Evolutionary conservation across 2,329 filamentous ascomycete genomes (phyloP).

Genomic region (Claviceps cyperi): DNA sequence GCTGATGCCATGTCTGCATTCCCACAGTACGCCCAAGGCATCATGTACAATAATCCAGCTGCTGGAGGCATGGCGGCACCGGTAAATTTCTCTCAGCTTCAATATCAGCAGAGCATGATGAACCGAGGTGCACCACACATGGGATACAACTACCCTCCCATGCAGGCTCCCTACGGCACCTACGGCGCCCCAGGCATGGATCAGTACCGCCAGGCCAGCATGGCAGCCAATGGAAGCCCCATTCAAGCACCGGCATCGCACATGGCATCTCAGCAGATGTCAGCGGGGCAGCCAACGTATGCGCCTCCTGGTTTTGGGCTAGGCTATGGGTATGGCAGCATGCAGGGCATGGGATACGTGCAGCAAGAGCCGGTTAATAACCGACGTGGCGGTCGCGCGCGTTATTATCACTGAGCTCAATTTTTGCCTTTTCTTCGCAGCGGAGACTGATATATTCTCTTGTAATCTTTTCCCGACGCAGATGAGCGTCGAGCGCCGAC

Average conservation of each 20-base stretch:
- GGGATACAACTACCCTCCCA: slow-evolving; percentile 40
- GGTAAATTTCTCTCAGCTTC: slow-evolving; percentile 38
- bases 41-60: slow-evolving; percentile 35
- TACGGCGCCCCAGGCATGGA: slow-evolving; percentile 38
- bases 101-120: slow-evolving; percentile 46
- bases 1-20: slow-evolving; percentile 37
- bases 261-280: slow-evolving; percentile 26
- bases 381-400: slow-evolving; percentile 42
- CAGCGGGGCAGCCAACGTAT: slow-evolving; percentile 28
- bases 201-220: slow-evolving; percentile 38
- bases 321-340: slow-evolving; percentile 30
- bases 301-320: slow-evolving; percentile 36
- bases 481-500: too few relatives aligned
- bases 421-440: neutral
- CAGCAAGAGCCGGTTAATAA: slow-evolving; percentile 40
- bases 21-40: slow-evolving; percentile 33
- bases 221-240: slow-evolving; percentile 35
- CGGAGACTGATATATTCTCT: neutral
- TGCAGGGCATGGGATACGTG: slow-evolving; percentile 39
- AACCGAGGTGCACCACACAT: slow-evolving; percentile 37
- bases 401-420: slow-evolving; percentile 11
- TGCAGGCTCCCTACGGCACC: slow-evolving; percentile 41
- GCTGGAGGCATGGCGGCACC: slow-evolving; percentile 30
- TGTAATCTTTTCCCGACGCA: too few relatives aligned
- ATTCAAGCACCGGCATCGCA: slow-evolving; percentile 29